These are phyloP conservation scores for Claviceps sp. DNA, from an alignment of 2,329 filamentous ascomycete genomes.

Conservation along the genomic window DNA sequence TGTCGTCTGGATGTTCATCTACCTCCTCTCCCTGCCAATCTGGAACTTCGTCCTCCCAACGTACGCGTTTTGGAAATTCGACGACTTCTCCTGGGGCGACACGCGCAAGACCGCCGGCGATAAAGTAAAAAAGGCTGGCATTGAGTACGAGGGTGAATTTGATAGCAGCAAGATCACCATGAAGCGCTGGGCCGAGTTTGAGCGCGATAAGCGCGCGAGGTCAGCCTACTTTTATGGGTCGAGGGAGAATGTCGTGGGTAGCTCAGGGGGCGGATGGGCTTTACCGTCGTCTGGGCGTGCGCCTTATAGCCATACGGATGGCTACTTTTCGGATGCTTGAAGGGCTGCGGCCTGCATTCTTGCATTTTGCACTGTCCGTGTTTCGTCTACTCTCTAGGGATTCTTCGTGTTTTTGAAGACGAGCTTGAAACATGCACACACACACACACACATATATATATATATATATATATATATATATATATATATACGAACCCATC, in stretches of 20 bases:
- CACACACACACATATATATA: no score
- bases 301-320: constrained; percentile 29
- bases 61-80: constrained; percentile 99
- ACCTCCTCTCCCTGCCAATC: constrained; percentile 79
- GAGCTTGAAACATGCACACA: no score
- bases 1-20: constrained; percentile 93
- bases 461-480: background rate
- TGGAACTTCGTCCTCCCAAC: constrained; percentile 95
- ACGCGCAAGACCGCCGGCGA: constrained; percentile 91
- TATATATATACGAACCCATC: background rate
- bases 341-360: no score
- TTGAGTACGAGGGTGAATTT: constrained; percentile 88
- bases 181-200: constrained; percentile 97
- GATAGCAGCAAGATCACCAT: constrained; percentile 98
- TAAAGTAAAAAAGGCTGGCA: constrained; percentile 72
- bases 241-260: constrained; percentile 35
- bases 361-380: no score
- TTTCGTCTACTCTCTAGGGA: no score
- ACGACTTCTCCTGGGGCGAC: constrained; percentile 98
- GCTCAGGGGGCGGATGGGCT: constrained; percentile 26
- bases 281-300: constrained; percentile 27
- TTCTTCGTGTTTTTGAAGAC: no score
- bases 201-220: constrained; percentile 46
- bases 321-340: constrained; percentile 41
- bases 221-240: constrained; percentile 35